Conservation (phyloP, 495 filamentous ascomycete genomes). For the Parathielavia hyrcaniae region DNA sequence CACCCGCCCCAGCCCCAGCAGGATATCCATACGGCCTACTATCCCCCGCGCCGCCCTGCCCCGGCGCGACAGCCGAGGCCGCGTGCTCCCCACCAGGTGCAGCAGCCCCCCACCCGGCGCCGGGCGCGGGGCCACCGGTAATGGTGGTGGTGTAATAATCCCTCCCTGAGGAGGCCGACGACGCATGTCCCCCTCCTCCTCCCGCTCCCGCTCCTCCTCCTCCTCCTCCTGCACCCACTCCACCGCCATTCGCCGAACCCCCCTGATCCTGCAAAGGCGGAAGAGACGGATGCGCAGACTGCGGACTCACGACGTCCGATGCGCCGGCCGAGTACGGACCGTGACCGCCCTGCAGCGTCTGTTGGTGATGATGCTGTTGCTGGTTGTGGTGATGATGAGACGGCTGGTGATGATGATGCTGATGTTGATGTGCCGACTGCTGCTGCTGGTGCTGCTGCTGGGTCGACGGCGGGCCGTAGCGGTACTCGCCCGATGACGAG, state of each 20-base stretch:
- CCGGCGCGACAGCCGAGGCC: not conserved
- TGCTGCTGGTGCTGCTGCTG: not conserved
- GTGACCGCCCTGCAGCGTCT: not conserved
- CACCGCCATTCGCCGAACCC: not conserved
- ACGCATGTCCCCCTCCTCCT: conserved; percentile 20
- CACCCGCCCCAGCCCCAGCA: not conserved
- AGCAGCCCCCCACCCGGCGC: conserved; percentile 42
- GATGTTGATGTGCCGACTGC: too few species aligned
- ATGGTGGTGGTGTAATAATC: conserved; percentile 34
- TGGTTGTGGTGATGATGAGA: too few species aligned
- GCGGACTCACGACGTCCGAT: not conserved
- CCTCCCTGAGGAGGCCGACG: conserved; percentile 32
- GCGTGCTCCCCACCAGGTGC: conserved; percentile 29
- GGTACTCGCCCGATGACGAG: conserved; percentile 45
- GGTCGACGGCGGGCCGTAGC: conserved; percentile 40
- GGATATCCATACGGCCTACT: conserved; percentile 40
- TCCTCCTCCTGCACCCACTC: not conserved
- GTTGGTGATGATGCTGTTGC: not conserved
- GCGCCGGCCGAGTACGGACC: not conserved
- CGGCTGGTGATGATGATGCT: too few species aligned
- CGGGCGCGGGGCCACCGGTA: conserved; percentile 28
- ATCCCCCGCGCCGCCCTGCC: conserved; percentile 17
- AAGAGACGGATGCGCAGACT: not conserved
- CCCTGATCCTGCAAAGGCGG: not conserved
- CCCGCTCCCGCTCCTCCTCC: not conserved